phyloP scores from a whole-genome alignment of 164 flowering plant species.

The Magnolia officinalis region DNA sequence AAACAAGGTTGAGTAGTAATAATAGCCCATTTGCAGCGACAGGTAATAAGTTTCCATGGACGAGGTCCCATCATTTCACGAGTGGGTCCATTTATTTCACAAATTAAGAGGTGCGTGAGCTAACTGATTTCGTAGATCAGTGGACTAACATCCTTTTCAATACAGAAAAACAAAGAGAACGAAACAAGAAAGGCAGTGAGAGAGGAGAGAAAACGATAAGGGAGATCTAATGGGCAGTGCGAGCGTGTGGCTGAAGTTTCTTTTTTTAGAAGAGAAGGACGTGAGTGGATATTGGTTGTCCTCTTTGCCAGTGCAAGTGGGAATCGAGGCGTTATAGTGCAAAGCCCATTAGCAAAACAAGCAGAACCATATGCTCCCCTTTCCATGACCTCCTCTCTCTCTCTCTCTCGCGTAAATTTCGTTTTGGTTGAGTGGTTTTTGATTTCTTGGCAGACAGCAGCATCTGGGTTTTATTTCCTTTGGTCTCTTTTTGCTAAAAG shows the following conservation, averaged over 20 bases:
- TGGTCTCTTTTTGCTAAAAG: not conserved
- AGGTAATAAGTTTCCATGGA: too few species aligned
- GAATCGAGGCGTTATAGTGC: not conserved
- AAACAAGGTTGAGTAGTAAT: too few species aligned
- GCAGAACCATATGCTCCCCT: constrained; percentile 24
- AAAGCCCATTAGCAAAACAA: not conserved
- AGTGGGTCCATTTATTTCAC: too few species aligned
- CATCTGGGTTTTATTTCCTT: constrained; percentile 6
- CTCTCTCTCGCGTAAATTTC: not conserved
- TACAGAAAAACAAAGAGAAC: too few species aligned
- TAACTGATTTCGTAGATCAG: too few species aligned
- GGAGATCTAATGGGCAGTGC: not conserved
- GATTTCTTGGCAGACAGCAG: constrained; percentile 8
- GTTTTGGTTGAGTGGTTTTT: constrained; percentile 3
- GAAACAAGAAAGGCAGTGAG: not conserved
- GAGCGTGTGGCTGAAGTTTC: not conserved
- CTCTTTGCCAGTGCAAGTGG: constrained; percentile 2
- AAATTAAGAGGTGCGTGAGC: too few species aligned
- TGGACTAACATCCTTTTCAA: not conserved
- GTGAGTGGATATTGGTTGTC: not conserved
- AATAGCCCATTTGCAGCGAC: too few species aligned
- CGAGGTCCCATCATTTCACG: too few species aligned
- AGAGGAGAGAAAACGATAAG: not conserved
- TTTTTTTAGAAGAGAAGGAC: not conserved
- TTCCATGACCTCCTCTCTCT: not conserved